Conservation (phyloP, 2,329 filamentous ascomycete species). For the Colletotrichum sp. region DNA sequence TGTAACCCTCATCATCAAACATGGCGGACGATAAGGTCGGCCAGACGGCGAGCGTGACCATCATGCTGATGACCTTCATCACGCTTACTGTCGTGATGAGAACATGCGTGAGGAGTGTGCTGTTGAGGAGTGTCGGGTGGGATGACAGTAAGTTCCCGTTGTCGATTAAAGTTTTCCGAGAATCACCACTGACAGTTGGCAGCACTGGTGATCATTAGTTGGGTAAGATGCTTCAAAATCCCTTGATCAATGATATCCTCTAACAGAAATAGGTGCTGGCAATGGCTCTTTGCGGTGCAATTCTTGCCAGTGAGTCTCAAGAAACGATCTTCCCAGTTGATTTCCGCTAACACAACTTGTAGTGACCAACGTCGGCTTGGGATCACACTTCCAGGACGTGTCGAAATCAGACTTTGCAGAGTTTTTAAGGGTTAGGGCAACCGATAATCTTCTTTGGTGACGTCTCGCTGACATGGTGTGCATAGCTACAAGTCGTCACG, state of each 20-base stretch:
- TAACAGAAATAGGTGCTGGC: constrained; percentile 8
- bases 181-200: not conserved
- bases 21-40: constrained; percentile 19
- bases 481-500: constrained; percentile 19
- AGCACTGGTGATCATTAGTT: constrained; percentile 19
- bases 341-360: not conserved
- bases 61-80: constrained; percentile 13
- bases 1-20: not conserved
- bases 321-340: not conserved
- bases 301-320: constrained; percentile 12
- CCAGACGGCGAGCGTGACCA: constrained; percentile 12
- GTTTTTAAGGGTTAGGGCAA: constrained; percentile 5
- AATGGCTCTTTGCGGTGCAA: constrained; percentile 20
- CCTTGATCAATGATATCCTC: not conserved
- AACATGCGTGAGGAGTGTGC: constrained; percentile 12
- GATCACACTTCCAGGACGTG: constrained; percentile 16
- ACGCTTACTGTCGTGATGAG: constrained; percentile 13
- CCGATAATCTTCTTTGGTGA: not conserved
- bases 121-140: constrained; percentile 18
- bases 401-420: constrained; percentile 4
- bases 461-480: not conserved
- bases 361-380: constrained; percentile 22
- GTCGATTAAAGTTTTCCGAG: not conserved
- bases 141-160: constrained; percentile 16
- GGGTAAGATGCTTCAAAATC: not conserved